Conservation (phyloP, 140 eudicot species). For the Erigeron philadelphicus region DNA sequence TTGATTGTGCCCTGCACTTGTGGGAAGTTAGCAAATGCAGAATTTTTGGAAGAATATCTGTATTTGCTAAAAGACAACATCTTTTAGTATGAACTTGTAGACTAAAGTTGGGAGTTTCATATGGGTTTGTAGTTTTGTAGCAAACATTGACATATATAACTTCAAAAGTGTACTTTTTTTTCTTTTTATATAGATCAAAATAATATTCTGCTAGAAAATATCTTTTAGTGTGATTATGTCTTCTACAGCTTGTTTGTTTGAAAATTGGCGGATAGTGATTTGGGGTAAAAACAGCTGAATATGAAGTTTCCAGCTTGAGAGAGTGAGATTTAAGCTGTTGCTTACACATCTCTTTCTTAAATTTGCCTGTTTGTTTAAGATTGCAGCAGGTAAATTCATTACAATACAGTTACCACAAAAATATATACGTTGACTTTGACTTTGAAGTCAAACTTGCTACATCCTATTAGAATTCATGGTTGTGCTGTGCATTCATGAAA, state of each 20-base stretch:
- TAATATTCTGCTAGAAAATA: too few relatives aligned
- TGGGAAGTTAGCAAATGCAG: too few relatives aligned
- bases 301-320: conserved; percentile 21
- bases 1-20: too few relatives aligned
- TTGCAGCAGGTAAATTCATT: conserved; percentile 28
- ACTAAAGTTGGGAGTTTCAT: background rate
- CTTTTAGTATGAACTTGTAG: too few relatives aligned
- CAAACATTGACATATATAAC: conserved; percentile 8
- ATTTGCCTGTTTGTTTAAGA: conserved; percentile 20
- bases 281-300: conserved; percentile 12
- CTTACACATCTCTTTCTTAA: conserved; percentile 29
- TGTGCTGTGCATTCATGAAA: background rate
- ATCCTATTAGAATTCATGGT: background rate
- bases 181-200: background rate
- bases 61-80: too few relatives aligned
- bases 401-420: background rate
- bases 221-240: background rate
- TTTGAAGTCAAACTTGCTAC: conserved; percentile 17
- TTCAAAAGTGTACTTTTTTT: conserved; percentile 15
- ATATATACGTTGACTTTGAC: conserved; percentile 5
- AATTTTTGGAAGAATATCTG: too few relatives aligned
- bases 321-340: conserved; percentile 48
- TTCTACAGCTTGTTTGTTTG: conserved; percentile 13
- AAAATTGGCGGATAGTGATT: conserved; percentile 19
- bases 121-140: background rate